Base-by-base conservation (phyloP, 2,329 filamentous ascomycete genomes). In the Fusarium pseudonygamai region DNA sequence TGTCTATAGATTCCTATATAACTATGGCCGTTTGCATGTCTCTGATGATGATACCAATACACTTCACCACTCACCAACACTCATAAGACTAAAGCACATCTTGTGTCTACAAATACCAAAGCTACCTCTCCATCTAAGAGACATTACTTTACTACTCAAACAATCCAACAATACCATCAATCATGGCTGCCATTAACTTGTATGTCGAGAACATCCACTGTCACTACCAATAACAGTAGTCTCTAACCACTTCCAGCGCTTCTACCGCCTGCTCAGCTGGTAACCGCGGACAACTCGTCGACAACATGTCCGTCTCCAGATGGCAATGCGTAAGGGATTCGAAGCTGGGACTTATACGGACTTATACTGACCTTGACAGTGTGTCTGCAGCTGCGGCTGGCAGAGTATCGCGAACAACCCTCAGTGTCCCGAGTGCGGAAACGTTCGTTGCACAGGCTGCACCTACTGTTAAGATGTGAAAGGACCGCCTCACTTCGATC, bases 401-500 rank as follows among this genome's bases (percentile, higher is more conserved):
- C 60, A 57, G 7, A 22, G 3, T 5, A 15, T 64, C 6, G 11
- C 5, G 11, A 45, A 4, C 16, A 26, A 45, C 24, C 5, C 42
- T 13, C 5, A 13, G 37, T 73, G 71, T 6, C 46, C 62, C 7
- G 8, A 6, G 2, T 74, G 71, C 16, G 5, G 24, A 1, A 18
- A 30, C 13, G 26, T 14, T 24, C 79, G 78, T 5, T 80, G 79
- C 49, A 0, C 1, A 1, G 5, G 56, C 36, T 80, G 78, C 57
- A n/a, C 7, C 36, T 79, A 78, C 60, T 60, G 20, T 42, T 55
- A 63, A 40, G 36, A 7, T 7, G 6, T 11, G 4, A 16, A 5
- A 20, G 5, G 2, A 1, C 5, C 11, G 20, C 9, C 12, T 18
- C 22, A 8, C 16, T 12, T 12, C 10, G 20, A 13, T 13, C 4